Percentiles rank a stretch among this genome's conserved stretches.
Conservation (phyloP, 371 early-diverging fungal genomes). For the Dichotomocladium elegans region DNA sequence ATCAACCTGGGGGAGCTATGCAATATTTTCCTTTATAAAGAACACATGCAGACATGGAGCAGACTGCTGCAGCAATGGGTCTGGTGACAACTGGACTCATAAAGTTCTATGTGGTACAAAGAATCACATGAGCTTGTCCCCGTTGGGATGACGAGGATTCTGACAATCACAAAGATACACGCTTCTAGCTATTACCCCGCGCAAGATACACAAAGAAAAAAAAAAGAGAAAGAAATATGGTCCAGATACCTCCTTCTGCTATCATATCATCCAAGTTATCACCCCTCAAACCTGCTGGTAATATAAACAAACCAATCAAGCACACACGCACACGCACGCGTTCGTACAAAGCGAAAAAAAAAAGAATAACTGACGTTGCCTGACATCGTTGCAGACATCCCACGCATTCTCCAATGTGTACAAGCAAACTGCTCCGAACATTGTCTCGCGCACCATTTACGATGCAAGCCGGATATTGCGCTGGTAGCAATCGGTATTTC, state of each 20-base stretch:
- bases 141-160: too few species aligned
- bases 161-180: too few species aligned
- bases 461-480: constrained; percentile 6
- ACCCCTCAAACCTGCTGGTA: constrained; percentile 20
- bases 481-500: constrained; percentile 32
- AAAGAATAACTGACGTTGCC: background rate
- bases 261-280: constrained; percentile 34
- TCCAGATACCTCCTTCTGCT: constrained; percentile 16
- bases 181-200: too few species aligned
- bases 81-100: too few species aligned
- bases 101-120: too few species aligned
- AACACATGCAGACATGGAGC: too few species aligned
- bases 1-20: too few species aligned
- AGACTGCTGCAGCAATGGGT: too few species aligned
- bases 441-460: constrained; percentile 12
- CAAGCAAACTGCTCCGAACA: constrained; percentile 10
- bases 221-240: too few species aligned
- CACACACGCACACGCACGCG: background rate
- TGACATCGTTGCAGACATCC: constrained; percentile 6
- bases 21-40: too few species aligned
- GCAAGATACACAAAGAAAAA: too few species aligned
- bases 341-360: background rate
- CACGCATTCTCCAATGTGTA: constrained; percentile 18
- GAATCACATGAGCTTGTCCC: too few species aligned
- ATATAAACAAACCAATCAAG: background rate